phyloP scores from a whole-genome alignment of 306 rosid species.

The Pyrus bretschneideri region DNA sequence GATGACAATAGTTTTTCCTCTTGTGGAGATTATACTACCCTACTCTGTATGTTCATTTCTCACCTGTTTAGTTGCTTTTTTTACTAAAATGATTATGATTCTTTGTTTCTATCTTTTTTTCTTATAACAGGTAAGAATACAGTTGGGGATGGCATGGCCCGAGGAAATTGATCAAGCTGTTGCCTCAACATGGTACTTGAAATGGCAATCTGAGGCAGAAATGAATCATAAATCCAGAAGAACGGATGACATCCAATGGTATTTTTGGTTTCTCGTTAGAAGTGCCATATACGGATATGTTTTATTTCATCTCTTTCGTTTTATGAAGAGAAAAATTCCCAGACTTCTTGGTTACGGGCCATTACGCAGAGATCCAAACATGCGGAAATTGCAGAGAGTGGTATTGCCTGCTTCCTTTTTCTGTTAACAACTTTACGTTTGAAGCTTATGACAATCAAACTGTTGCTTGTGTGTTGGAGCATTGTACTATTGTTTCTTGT shows the following conservation, averaged over 20 bases:
- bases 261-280: conserved; percentile 54
- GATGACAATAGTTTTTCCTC: conserved; percentile 64
- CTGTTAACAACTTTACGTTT: conserved; percentile 8
- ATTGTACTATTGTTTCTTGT: neutral
- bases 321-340: conserved; percentile 47
- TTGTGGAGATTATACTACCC: conserved; percentile 62
- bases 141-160: conserved; percentile 92
- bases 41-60: conserved; percentile 52
- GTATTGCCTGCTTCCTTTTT: conserved; percentile 42
- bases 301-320: conserved; percentile 45
- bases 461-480: conserved; percentile 5
- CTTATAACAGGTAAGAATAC: conserved; percentile 55
- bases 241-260: conserved; percentile 41
- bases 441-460: conserved; percentile 11
- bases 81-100: conserved; percentile 1
- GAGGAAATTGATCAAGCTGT: conserved; percentile 70
- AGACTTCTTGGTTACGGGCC: conserved; percentile 73
- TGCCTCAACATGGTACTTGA: conserved; percentile 72
- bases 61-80: conserved; percentile 14
- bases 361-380: conserved; percentile 59
- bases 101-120: conserved; percentile 9
- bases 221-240: conserved; percentile 41
- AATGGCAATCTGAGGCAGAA: conserved; percentile 90
- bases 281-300: conserved; percentile 47
- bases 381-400: conserved; percentile 60